Evolutionary conservation across 352 stramenopile species (phyloP), one percentile per base, ranked within the genome.

Genomic region (Globisporangium ultimum): DNA sequence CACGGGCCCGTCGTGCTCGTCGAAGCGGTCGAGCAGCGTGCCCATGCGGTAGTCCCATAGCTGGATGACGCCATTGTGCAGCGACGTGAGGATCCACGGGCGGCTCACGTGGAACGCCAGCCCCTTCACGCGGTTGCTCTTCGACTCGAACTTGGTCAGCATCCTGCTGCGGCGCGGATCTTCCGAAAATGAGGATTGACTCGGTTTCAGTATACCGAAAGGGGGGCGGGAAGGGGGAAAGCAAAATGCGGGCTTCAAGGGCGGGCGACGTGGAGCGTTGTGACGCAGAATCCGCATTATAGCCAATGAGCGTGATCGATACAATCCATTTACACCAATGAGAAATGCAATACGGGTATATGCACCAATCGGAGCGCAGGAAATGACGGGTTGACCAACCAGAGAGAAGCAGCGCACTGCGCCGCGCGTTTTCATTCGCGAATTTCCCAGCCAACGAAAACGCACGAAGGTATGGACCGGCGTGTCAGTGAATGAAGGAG

Each of bases 21-120:
- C 97, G 70, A 99, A 99, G 66, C 96, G 88, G 76, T 99, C 97
- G 15, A 99, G 91, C 24, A 99, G 85, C 36, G 97, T 99, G 38
- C 97, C 97, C 78, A 99, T 99, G 63, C 97, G 96, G 74, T 99
- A 99, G 80, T 99, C 97, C 97, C 97, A 99, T 55, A 98, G 89
- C 75, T 97, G 83, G 69, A 97, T 97, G 45, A 96, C 94, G 64
- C 98, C 98, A 89, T 99, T 99, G 87, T 99, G 97, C 45, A 99
- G 86, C 55, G 97, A 99, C 38, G 97, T 98, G 70, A 99, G 96
- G 70, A 99, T 98, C 97, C 98, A 99, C 38, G 98, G 97, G 48
- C 97, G 89, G 42, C 96, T 97, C 45, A 95, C 87, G 71, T 99
- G 98, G 87, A 99, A 99, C 57, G 95, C 93, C 45, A 99, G 84